Conservation (phyloP, 2,329 filamentous ascomycete genomes). For the Ophiognomonia clavigignenti-juglandacearum region DNA sequence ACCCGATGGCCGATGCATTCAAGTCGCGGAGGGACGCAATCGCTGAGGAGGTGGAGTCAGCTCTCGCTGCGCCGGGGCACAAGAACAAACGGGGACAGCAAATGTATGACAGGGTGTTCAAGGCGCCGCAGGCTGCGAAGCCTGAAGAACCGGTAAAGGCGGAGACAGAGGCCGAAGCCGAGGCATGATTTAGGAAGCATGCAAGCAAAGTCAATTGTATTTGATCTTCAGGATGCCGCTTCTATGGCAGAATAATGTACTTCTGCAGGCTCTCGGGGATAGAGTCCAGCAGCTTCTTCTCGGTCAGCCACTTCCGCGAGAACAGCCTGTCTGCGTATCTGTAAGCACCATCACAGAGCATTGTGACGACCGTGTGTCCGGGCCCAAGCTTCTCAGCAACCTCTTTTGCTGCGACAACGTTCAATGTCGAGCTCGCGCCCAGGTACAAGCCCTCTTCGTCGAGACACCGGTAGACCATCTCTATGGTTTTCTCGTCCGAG, state of each 20-base stretch:
- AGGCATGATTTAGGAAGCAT: background rate
- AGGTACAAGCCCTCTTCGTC: conserved; percentile 96
- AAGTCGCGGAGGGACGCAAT: conserved; percentile 17
- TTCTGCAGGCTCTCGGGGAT: conserved; percentile 83
- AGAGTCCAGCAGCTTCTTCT: conserved; percentile 75
- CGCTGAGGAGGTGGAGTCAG: conserved; percentile 22
- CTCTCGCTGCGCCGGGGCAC: conserved; percentile 16
- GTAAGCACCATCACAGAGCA: conserved; percentile 96
- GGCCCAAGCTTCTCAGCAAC: conserved; percentile 85
- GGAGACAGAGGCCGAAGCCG: conserved; percentile 8
- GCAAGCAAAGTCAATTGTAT: conserved; percentile 2
- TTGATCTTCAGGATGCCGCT: conserved; percentile 1
- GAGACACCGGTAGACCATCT: conserved; percentile 94
- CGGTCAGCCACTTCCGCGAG: conserved; percentile 81
- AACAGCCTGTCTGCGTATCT: conserved; percentile 92
- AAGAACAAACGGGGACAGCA: conserved; percentile 16
- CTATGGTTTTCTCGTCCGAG: conserved; percentile 88
- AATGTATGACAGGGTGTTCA: conserved; percentile 29
- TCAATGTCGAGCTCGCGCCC: conserved; percentile 87
- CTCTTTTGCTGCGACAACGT: conserved; percentile 93
- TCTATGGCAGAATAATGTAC: conserved; percentile 85
- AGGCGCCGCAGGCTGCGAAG: conserved; percentile 10
- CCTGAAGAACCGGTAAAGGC: background rate
- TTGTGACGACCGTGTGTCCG: conserved; percentile 86
- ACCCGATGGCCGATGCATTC: conserved; percentile 33